phyloP scores from a whole-genome alignment of 306 rosid species.

The Dryas alaskensis region DNA sequence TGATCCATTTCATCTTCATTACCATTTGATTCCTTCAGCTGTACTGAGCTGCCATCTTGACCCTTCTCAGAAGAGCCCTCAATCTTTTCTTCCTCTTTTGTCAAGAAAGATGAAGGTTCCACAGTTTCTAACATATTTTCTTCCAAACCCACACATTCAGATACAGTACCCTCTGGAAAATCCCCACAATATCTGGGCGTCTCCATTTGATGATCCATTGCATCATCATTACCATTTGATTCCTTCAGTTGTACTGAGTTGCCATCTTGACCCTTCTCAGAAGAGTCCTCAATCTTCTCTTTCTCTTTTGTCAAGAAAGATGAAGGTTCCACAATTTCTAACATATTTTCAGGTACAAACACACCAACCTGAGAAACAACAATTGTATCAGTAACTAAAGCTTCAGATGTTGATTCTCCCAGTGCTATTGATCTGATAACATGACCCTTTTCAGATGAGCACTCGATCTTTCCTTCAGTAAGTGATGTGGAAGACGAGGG shows the following conservation, averaged over 20 bases:
- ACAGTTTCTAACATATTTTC: neutral
- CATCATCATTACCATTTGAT: conserved; percentile 15
- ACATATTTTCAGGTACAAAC: conserved; percentile 6
- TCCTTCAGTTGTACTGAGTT: conserved; percentile 16
- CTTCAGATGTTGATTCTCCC: conserved; percentile 24
- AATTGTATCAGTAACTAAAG: conserved; percentile 6
- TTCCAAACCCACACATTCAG: too few species aligned
- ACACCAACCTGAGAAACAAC: conserved; percentile 12
- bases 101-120: neutral
- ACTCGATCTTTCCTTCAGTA: conserved; percentile 14
- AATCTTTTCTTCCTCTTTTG: conserved; percentile 11
- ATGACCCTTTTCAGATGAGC: conserved; percentile 19
- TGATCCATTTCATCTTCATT: neutral
- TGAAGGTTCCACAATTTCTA: conserved; percentile 3
- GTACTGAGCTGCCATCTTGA: too few species aligned
- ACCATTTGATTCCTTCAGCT: neutral
- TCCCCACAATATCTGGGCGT: conserved; percentile 12
- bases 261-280: conserved; percentile 15
- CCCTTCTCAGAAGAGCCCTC: conserved; percentile 14
- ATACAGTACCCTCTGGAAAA: neutral
- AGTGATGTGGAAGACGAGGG: conserved; percentile 1
- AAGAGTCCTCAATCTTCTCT: conserved; percentile 1
- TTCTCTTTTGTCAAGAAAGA: conserved; percentile 5
- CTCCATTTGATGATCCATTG: conserved; percentile 12
- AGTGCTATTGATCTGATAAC: conserved; percentile 11